phyloP scores from a whole-genome alignment of 768 basidiomycete species.

The Rhodotorula kratochvilovae region DNA sequence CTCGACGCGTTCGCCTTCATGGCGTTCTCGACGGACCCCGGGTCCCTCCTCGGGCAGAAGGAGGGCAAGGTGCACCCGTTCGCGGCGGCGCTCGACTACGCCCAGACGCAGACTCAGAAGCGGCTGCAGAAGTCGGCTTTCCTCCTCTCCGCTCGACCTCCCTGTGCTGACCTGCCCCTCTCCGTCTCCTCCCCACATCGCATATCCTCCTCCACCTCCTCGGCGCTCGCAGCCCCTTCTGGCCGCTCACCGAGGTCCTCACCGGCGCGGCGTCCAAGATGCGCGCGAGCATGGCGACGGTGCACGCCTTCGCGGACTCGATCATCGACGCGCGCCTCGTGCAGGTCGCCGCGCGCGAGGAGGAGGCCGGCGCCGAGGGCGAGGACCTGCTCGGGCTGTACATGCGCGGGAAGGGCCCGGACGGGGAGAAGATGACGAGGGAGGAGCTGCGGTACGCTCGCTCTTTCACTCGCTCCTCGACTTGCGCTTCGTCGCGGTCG shows the following conservation, averaged over 20 bases:
- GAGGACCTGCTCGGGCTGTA: slow-evolving; percentile 8
- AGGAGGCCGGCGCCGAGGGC: neutral
- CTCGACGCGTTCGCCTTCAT: slow-evolving; percentile 19
- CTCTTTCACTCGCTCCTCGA: neutral
- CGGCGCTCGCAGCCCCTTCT: neutral
- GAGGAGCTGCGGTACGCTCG: neutral
- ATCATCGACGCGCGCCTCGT: neutral
- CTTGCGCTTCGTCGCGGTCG: too few species aligned
- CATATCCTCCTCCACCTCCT: neutral
- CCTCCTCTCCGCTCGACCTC: too few species aligned
- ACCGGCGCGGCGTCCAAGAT: neutral
- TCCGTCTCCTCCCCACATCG: too few species aligned
- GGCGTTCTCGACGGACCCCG: slow-evolving; percentile 6
- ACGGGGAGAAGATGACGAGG: neutral
- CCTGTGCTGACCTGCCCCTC: too few species aligned
- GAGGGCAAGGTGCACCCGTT: neutral
- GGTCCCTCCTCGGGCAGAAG: neutral
- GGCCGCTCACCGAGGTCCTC: slow-evolving; percentile 1
- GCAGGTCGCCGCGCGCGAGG: neutral
- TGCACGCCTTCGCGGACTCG: slow-evolving; percentile 5
- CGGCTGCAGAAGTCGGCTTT: neutral
- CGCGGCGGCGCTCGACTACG: neutral
- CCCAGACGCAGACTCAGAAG: neutral
- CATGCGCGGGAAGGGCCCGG: neutral
- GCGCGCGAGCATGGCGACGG: neutral